A percentile compares a stretch with the other conserved stretches of the same genome.
phyloP scores from a whole-genome alignment of 371 early-diverging fungal species.

The Zopfochytrium polystomum region DNA sequence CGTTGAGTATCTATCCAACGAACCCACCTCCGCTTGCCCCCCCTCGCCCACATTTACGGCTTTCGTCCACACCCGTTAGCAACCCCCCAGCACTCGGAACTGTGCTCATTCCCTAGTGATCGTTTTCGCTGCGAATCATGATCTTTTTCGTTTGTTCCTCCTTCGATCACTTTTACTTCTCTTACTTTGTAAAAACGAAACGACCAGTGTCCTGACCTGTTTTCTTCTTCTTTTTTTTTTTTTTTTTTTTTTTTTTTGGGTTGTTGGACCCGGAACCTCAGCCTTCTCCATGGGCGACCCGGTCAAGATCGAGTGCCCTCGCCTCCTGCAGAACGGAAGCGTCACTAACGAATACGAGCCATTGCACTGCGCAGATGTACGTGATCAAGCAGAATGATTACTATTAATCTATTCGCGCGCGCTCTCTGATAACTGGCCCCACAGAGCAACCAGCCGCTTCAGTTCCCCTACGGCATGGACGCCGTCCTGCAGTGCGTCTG shows the following conservation, averaged over 20 bases:
- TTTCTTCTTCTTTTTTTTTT: no score
- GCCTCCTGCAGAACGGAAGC: conserved; percentile 14
- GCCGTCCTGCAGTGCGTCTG: conserved; percentile 24
- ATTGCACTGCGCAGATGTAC: conserved; percentile 24
- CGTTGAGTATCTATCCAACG: conserved; percentile 1
- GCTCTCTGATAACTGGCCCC: neutral
- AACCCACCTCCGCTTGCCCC: neutral
- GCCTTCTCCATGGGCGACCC: conserved; percentile 23
- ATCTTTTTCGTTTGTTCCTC: no score
- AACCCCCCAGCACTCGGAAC: no score
- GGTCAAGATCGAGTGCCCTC: conserved; percentile 24
- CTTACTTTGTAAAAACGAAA: no score
- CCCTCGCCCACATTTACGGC: neutral
- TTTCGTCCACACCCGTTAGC: no score
- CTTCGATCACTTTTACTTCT: no score
- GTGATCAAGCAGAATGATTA: neutral
- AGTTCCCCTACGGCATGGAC: conserved; percentile 23
- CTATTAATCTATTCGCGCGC: neutral
- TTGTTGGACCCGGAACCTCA: no score
- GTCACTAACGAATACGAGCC: conserved; percentile 14
- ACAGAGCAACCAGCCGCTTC: conserved; percentile 16
- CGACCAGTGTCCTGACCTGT: no score
- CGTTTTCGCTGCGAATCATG: no score
- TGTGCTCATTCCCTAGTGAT: no score
- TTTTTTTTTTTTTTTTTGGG: no score